Evolutionary conservation across 2,329 filamentous ascomycete species (phyloP).

Genomic region (Fusarium clavum): DNA sequence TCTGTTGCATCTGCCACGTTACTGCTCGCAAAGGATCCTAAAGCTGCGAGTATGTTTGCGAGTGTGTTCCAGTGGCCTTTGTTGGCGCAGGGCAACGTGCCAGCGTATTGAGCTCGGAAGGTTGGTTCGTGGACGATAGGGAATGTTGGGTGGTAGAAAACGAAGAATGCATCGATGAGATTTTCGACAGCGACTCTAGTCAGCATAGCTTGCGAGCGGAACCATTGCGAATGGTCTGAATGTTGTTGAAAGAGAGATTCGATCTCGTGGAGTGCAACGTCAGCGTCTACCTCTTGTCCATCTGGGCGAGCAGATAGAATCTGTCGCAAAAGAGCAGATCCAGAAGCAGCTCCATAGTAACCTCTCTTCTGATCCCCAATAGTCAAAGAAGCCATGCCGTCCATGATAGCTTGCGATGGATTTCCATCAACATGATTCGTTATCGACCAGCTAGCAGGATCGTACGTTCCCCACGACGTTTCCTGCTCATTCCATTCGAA

Average conservation of each 20-base stretch:
- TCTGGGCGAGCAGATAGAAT: slow-evolving; percentile 31
- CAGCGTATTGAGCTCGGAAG: slow-evolving; percentile 26
- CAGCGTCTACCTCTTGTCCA: slow-evolving; percentile 26
- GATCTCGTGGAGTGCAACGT: slow-evolving; percentile 26
- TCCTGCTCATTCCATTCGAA: slow-evolving; percentile 37
- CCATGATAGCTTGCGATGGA: slow-evolving; percentile 29
- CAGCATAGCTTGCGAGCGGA: slow-evolving; percentile 31
- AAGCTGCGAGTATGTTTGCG: slow-evolving; percentile 13
- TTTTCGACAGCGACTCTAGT: slow-evolving; percentile 29
- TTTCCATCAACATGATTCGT: slow-evolving; percentile 25
- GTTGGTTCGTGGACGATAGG: slow-evolving; percentile 35
- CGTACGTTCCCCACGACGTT: slow-evolving; percentile 24
- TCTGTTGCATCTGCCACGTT: slow-evolving; percentile 14
- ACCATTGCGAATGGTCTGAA: slow-evolving; percentile 31
- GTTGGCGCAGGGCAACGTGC: slow-evolving; percentile 20
- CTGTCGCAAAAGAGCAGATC: slow-evolving; percentile 28
- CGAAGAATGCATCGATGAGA: slow-evolving; percentile 27
- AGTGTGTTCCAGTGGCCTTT: slow-evolving; percentile 26
- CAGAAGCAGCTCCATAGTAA: slow-evolving; percentile 30
- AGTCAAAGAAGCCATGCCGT: slow-evolving; percentile 30
- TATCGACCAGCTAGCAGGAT: slow-evolving; percentile 23
- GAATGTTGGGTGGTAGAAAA: slow-evolving; percentile 23
- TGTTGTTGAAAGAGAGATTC: slow-evolving; percentile 32
- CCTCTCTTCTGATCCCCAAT: slow-evolving; percentile 32
- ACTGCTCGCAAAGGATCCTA: slow-evolving; percentile 25